Conservation (phyloP, 1,284 basidiomycete genomes). For the Ganoderma multipileum region DNA sequence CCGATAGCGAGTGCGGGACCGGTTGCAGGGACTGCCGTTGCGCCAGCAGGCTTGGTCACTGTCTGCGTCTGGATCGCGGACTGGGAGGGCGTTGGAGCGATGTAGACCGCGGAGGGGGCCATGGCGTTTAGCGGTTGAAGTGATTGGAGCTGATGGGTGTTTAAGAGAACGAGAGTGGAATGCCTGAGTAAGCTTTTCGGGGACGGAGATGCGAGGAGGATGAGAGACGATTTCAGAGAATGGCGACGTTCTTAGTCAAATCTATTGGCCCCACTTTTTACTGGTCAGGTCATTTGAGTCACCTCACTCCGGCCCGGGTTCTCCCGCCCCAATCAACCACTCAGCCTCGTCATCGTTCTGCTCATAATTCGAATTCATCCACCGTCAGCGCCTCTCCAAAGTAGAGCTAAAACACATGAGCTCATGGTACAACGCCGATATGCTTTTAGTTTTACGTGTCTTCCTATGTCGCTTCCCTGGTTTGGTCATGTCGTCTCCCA, state of each 20-base stretch:
- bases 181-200: slow-evolving; percentile 20
- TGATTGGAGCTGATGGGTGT: slow-evolving; percentile 20
- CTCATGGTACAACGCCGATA: background rate
- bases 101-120: slow-evolving; percentile 66
- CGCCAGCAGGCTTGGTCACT: slow-evolving; percentile 28
- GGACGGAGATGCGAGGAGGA: slow-evolving; percentile 8
- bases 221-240: slow-evolving; percentile 21
- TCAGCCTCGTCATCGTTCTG: slow-evolving; percentile 25
- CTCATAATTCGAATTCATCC: slow-evolving; percentile 1
- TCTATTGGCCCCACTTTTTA: slow-evolving; percentile 17
- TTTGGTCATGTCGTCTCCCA: background rate
- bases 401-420: no score
- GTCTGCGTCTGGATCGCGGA: slow-evolving; percentile 24
- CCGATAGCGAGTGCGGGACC: slow-evolving; percentile 70
- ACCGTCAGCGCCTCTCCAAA: no score
- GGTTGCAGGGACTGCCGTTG: slow-evolving; percentile 38
- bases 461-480: background rate
- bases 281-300: slow-evolving; percentile 12
- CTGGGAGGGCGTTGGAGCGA: slow-evolving; percentile 28
- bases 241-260: slow-evolving; percentile 27
- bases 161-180: slow-evolving; percentile 19
- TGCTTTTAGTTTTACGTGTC: background rate
- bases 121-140: slow-evolving; percentile 43
- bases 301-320: slow-evolving; percentile 21
- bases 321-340: slow-evolving; percentile 17